Base-by-base conservation (phyloP, 495 filamentous ascomycete genomes). In the Penicillium coffeae region DNA sequence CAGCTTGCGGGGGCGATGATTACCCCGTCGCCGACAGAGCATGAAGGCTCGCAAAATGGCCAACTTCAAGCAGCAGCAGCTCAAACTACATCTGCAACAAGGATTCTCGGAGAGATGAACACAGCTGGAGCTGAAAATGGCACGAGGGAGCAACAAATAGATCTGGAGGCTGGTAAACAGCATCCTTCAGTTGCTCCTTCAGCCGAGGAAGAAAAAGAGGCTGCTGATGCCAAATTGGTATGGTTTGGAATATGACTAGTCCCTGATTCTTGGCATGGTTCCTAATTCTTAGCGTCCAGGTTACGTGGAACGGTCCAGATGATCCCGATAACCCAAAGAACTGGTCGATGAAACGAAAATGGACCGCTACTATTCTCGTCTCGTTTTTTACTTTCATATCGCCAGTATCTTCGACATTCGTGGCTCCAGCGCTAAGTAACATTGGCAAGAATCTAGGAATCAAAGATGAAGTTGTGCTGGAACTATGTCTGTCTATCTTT, bases 401-500 rank as follows among this genome's bases (percentile, higher is more conserved):
- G 0, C 86, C 87, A 0, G 74, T 85, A 9, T 80, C 81, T 1
- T 85, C 80, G 3, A 82, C 81, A 9, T 88, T 92, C 76, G 78
- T 91, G 5, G 83, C 88, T 0, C 89, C 89, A 0, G 82, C 82
- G 0, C 59, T 89, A 7, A 50, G 59, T 7, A 51, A 72, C 0
- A 77, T 90, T 30, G 67, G 72, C 33, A 50, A 56, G 1, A 85
- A 90, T 12, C 73, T 92, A 22, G 53, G 77, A 15, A 85, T 90
- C 30, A 71, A 63, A 0, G 74, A 75, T 25, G 52, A 72, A 51
- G 69, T 85, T 18, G 65, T 81, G 39, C 71, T 70, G 14, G 72
- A 82, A 21, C 66, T 91, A 27, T 78, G 76, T 0, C 64, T 93
- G 32, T 88, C 85, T 0, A 74, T 87, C 51, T 91, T 92, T 63